phyloP scores from a whole-genome alignment of 1,284 basidiomycete genomes.

The Leccinum griseonigrum region DNA sequence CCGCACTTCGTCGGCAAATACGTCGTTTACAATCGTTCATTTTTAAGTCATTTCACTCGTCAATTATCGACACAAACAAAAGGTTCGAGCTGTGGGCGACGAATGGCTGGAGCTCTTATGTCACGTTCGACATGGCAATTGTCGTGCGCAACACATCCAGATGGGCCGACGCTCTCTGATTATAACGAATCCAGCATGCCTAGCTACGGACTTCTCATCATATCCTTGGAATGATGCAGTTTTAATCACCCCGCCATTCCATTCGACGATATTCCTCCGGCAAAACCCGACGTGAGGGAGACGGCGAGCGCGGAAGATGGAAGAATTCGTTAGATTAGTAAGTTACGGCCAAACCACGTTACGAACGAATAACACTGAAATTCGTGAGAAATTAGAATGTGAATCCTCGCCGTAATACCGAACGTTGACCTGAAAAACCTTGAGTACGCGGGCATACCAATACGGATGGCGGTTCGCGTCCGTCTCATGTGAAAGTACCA shows the following conservation, averaged over 20 bases:
- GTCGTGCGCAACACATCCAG: neutral
- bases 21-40: no score
- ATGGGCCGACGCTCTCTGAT: neutral
- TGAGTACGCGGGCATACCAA: neutral
- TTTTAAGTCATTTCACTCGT: no score
- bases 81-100: neutral
- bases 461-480: conserved; percentile 1
- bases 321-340: no score
- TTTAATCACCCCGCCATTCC: neutral
- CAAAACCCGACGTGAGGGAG: no score
- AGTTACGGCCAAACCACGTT: no score
- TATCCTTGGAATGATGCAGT: neutral
- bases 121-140: neutral
- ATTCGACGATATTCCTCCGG: no score
- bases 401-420: neutral
- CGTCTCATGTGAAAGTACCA: conserved; percentile 1
- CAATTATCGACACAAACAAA: neutral
- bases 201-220: neutral
- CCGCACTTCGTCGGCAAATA: no score
- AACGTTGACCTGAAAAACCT: neutral
- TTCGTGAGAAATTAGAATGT: no score
- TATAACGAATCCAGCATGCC: neutral
- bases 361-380: no score
- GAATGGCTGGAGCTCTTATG: neutral
- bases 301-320: no score